phyloP scores from a whole-genome alignment of 768 basidiomycete genomes.

The Naganishia kalamii region DNA sequence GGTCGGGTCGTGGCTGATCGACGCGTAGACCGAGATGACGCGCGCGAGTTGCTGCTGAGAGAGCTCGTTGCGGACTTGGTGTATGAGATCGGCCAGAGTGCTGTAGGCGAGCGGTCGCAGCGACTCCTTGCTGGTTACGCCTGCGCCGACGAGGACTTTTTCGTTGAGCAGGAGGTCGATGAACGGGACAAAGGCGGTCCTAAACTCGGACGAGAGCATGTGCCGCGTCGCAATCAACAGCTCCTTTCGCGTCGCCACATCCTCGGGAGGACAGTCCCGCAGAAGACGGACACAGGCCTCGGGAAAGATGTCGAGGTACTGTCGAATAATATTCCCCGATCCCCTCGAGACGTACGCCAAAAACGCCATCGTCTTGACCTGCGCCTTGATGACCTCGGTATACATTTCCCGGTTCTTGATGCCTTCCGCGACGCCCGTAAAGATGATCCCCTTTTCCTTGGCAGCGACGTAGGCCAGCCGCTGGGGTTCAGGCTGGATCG shows the following conservation, averaged over 20 bases:
- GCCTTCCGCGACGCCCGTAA: slow-evolving; percentile 70
- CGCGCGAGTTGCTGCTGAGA: slow-evolving; percentile 66
- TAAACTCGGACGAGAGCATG: slow-evolving; percentile 69
- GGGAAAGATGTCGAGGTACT: slow-evolving; percentile 74
- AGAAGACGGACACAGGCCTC: slow-evolving; percentile 75
- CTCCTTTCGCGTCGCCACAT: slow-evolving; percentile 76
- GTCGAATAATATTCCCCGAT: slow-evolving; percentile 58
- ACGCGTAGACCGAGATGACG: slow-evolving; percentile 76
- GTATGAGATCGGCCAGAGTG: slow-evolving; percentile 84
- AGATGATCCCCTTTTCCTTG: slow-evolving; percentile 73
- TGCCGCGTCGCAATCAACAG: slow-evolving; percentile 87
- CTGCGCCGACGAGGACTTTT: slow-evolving; percentile 74
- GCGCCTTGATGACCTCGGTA: slow-evolving; percentile 74
- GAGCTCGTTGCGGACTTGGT: slow-evolving; percentile 79
- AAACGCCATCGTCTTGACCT: slow-evolving; percentile 93
- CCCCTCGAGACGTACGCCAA: slow-evolving; percentile 80
- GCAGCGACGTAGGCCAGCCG: slow-evolving; percentile 66
- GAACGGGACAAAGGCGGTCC: slow-evolving; percentile 69
- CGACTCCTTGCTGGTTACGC: slow-evolving; percentile 75
- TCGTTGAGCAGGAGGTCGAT: slow-evolving; percentile 89
- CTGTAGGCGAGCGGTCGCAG: slow-evolving; percentile 75
- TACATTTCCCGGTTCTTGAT: slow-evolving; percentile 69
- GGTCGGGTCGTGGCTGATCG: slow-evolving; percentile 80
- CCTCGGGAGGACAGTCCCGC: slow-evolving; percentile 85
- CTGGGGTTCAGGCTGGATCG: slow-evolving; percentile 74